A percentile compares a stretch with the other conserved stretches of the same genome.
These are phyloP conservation scores for Wickerhamiella shivajii DNA, from an alignment of 805 yeast genomes.

Conservation along the genomic window DNA sequence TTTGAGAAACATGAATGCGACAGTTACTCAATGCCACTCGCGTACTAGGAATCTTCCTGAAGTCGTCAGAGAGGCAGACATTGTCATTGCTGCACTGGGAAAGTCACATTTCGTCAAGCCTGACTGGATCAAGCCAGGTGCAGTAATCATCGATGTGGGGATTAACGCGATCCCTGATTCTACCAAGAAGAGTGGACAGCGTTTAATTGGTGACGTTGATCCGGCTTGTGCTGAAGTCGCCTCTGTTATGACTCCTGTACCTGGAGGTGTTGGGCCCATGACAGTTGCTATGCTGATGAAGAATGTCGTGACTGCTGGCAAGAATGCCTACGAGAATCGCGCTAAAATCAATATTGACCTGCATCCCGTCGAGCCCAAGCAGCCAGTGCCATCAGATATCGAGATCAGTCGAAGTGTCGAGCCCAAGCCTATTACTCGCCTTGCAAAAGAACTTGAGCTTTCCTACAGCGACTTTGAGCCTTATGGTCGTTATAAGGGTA, in stretches of 20 bases:
- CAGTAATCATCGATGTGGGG: conserved; percentile 91
- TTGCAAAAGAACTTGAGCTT: conserved; percentile 76
- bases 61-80: conserved; percentile 57
- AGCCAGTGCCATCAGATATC: conserved; percentile 83
- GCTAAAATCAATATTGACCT: conserved; percentile 39
- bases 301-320: conserved; percentile 73
- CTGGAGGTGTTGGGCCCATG: conserved; percentile 99
- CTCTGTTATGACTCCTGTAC: conserved; percentile 79
- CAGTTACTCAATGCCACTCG: conserved; percentile 81
- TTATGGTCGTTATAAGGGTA: conserved; percentile 83
- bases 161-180: conserved; percentile 74
- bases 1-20: conserved; percentile 61
- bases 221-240: conserved; percentile 52
- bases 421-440: conserved; percentile 65
- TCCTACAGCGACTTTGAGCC: conserved; percentile 68
- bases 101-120: conserved; percentile 69
- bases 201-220: conserved; percentile 89
- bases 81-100: conserved; percentile 91
- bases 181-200: conserved; percentile 59
- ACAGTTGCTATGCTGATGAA: conserved; percentile 91
- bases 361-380: conserved; percentile 35
- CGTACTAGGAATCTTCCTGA: conserved; percentile 48
- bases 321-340: conserved; percentile 33
- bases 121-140: conserved; percentile 74
- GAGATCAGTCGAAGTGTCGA: conserved; percentile 77